phyloP scores from a whole-genome alignment of 2,329 filamentous ascomycete genomes.

The Aspergillus persii region DNA sequence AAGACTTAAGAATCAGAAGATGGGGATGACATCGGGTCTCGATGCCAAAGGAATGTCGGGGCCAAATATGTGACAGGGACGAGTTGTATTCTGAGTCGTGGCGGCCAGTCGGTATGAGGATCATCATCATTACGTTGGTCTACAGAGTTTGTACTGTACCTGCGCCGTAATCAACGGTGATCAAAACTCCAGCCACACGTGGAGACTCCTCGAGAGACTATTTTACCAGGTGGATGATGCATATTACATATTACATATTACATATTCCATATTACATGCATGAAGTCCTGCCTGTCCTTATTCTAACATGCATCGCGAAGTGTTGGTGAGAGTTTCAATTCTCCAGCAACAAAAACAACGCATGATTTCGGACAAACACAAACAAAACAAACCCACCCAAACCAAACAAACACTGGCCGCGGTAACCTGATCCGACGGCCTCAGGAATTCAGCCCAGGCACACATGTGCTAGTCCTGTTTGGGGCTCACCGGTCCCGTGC shows the following conservation, averaged over 20 bases:
- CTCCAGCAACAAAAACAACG: too few species aligned
- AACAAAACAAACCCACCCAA: too few species aligned
- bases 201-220: neutral
- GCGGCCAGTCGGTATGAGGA: neutral
- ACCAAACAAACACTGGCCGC: neutral
- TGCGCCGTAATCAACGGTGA: constrained; percentile 1
- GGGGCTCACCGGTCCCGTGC: constrained; percentile 1
- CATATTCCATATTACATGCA: neutral
- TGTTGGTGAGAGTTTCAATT: too few species aligned
- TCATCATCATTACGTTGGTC: neutral
- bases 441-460: neutral
- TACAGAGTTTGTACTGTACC: neutral
- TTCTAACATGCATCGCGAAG: neutral
- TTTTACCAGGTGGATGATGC: neutral
- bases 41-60: neutral
- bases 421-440: neutral
- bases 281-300: neutral
- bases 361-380: too few species aligned
- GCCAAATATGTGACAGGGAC: neutral
- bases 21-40: neutral
- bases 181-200: constrained; percentile 11
- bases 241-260: neutral
- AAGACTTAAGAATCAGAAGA: too few species aligned
- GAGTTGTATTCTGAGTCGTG: too few species aligned
- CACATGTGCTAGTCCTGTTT: neutral